Evolutionary conservation across 2,329 filamentous ascomycete genomes (phyloP), one percentile per base, ranked within the genome.

Genomic region (Fusarium illudens): DNA sequence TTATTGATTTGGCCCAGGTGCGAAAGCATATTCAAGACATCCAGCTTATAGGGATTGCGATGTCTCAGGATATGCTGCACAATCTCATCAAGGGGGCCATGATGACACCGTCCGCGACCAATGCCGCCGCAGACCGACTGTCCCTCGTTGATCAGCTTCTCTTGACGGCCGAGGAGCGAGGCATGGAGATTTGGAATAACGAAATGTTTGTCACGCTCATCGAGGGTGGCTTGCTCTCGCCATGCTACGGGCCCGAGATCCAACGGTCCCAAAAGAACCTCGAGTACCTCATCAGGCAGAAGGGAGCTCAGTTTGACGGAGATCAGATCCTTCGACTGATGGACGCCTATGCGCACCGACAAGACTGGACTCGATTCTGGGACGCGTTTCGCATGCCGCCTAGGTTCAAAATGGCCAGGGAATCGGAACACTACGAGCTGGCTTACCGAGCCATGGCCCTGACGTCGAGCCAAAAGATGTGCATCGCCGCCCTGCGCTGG

Each of bases 341-440:
- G 78, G 68, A 75, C 4, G 78, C 80, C 2, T 84, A 87, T 65
- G 81, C 85, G 6, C 66, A 70, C 19, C 80, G 81, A 61, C 71
- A 75, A 17, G 79, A 88, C 67, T 90, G 87, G 83, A 75, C 82
- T 15, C 79, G 80, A 6, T 87, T 92, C 71, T 91, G 87, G 88
- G 81, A 86, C 19, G 73, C 83, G 10, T 92, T 90, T 82, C 83
- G 84, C 57, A 81, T 83, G 58, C 83, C 87, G 4, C 78, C 88
- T 13, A 80, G 84, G 37, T 83, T 84, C 68, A 77, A 82, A 36
- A 73, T 76, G 9, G 70, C 80, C 1, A 85, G 89, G 19, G 83
- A 84, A 0, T 72, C 79, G n/a, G 73, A 75, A 15, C 80, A 90
- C 66, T 92, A 92, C 72, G 75, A 79, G 4, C 78, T 84, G 32